Evolutionary conservation across 2,329 filamentous ascomycete species (phyloP).

Genomic region (Biscogniauxia marginata): DNA sequence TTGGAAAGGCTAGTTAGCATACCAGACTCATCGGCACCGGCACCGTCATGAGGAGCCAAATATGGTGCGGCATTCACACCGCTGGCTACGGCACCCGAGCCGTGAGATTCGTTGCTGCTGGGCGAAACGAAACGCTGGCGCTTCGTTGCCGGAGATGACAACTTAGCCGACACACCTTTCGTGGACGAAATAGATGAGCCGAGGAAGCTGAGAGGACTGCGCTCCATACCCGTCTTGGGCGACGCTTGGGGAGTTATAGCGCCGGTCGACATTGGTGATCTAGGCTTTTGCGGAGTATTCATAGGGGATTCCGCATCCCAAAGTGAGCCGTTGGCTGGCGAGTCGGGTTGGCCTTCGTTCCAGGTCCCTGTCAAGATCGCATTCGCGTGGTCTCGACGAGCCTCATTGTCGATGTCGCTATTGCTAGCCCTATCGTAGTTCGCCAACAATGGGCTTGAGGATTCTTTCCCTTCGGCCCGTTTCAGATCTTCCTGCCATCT

Average conservation of each 20-base stretch:
- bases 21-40: background rate
- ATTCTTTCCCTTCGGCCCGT: conserved; percentile 52
- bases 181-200: conserved; percentile 15
- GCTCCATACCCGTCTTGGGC: conserved; percentile 19
- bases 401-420: conserved; percentile 10
- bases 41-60: background rate
- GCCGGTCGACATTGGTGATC: conserved; percentile 13
- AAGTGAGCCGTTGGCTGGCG: conserved; percentile 39
- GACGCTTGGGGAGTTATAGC: conserved; percentile 14
- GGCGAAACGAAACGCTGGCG: conserved; percentile 13
- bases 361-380: conserved; percentile 57
- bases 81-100: too few relatives aligned
- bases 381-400: conserved; percentile 49
- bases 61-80: background rate
- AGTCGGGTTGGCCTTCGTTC: conserved; percentile 64
- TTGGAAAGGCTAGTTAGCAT: background rate
- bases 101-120: conserved; percentile 5
- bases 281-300: conserved; percentile 8
- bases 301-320: conserved; percentile 11
- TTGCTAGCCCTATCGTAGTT: conserved; percentile 11
- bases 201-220: conserved; percentile 28
- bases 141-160: conserved; percentile 8
- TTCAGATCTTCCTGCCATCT: conserved; percentile 76
- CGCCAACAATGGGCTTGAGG: conserved; percentile 28
- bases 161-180: background rate